Percentiles rank a stretch among this genome's conserved stretches.
These are phyloP conservation scores for Boletus speciosus DNA, from an alignment of 768 basidiomycete species.

Conservation along the genomic window DNA sequence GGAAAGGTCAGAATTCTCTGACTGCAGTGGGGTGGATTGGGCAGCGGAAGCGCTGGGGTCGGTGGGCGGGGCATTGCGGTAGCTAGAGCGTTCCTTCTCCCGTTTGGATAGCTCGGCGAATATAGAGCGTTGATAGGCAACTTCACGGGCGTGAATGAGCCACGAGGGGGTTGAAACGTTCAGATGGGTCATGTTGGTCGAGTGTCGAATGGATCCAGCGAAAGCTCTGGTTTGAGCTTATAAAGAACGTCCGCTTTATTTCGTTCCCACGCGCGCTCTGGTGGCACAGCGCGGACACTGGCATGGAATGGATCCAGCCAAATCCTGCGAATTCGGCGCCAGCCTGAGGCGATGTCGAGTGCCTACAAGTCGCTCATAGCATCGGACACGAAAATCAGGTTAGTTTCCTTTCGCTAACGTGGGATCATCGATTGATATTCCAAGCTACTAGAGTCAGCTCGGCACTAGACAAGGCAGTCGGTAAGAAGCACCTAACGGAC, in stretches of 20 bases:
- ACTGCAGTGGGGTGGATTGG: constrained; percentile 7
- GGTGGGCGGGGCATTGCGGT: constrained; percentile 23
- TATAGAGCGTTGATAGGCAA: constrained; percentile 22
- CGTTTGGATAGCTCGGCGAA: constrained; percentile 37
- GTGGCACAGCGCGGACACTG: neutral
- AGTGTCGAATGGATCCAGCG: neutral
- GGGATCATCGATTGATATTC: constrained; percentile 11
- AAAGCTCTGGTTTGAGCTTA: no score
- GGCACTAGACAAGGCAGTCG: constrained; percentile 67
- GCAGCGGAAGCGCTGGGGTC: constrained; percentile 1
- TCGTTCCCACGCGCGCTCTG: constrained; percentile 18
- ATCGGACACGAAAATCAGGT: constrained; percentile 23
- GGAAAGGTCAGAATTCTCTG: constrained; percentile 18
- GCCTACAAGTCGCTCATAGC: constrained; percentile 22
- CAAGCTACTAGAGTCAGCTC: constrained; percentile 64
- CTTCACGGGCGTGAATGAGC: constrained; percentile 14
- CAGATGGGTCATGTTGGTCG: constrained; percentile 8
- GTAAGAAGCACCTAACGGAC: constrained; percentile 70
- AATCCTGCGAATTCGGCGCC: neutral
- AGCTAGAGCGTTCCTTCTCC: constrained; percentile 33
- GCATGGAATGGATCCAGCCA: neutral
- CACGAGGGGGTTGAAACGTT: constrained; percentile 10
- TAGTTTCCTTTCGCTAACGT: constrained; percentile 38
- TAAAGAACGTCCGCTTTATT: no score
- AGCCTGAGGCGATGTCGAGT: constrained; percentile 16